phyloP scores from a whole-genome alignment of 495 filamentous ascomycete genomes.

The Penicillium herquei region DNA sequence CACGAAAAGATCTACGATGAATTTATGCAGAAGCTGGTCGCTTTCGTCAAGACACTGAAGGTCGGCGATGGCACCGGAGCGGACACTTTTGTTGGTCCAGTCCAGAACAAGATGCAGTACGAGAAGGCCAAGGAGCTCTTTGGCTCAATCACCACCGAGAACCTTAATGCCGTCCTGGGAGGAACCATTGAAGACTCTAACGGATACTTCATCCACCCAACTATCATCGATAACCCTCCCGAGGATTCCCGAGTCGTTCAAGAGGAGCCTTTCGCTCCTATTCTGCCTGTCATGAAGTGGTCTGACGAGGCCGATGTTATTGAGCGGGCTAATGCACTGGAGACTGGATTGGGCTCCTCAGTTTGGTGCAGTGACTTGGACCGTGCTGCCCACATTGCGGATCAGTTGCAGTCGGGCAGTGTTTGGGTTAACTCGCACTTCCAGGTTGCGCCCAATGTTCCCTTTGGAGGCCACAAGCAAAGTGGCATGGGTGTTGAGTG shows the following conservation, averaged over 20 bases:
- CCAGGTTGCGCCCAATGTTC: slow-evolving; percentile 48
- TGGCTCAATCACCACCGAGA: slow-evolving; percentile 45
- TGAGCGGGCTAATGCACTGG: slow-evolving; percentile 52
- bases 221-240: slow-evolving; percentile 59
- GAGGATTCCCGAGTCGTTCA: slow-evolving; percentile 47
- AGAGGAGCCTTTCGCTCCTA: slow-evolving; percentile 53
- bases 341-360: slow-evolving; percentile 56
- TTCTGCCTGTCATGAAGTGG: slow-evolving; percentile 57
- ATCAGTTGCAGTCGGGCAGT: slow-evolving; percentile 50
- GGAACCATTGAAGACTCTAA: slow-evolving; percentile 33
- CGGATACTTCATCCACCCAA: slow-evolving; percentile 55
- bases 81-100: slow-evolving; percentile 50
- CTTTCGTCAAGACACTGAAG: slow-evolving; percentile 51
- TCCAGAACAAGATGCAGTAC: slow-evolving; percentile 61
- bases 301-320: slow-evolving; percentile 58
- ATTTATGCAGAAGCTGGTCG: slow-evolving; percentile 55
- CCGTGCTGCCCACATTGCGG: slow-evolving; percentile 48
- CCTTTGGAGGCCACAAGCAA: slow-evolving; percentile 65
- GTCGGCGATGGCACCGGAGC: slow-evolving; percentile 45
- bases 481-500: slow-evolving; percentile 66
- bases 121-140: slow-evolving; percentile 52
- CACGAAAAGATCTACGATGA: slow-evolving; percentile 65
- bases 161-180: slow-evolving; percentile 37
- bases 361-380: slow-evolving; percentile 55
- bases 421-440: slow-evolving; percentile 59